phyloP scores from a whole-genome alignment of 1,139 yeast species.

The Lodderomyces oxycetoniae region DNA sequence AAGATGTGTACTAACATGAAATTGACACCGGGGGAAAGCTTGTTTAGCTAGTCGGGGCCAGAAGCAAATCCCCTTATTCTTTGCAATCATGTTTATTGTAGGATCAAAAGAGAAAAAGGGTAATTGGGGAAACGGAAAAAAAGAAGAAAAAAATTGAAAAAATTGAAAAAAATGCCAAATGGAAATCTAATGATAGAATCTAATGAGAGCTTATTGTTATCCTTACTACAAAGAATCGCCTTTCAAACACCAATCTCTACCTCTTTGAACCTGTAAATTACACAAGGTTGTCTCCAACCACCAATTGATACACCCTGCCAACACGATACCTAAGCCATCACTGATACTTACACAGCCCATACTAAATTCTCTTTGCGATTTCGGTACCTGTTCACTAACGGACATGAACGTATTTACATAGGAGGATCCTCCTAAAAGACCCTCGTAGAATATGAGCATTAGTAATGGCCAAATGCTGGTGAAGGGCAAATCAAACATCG shows the following conservation, averaged over 20 bases:
- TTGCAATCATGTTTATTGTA: no score
- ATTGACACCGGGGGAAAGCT: no score
- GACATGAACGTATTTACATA: slow-evolving; percentile 84
- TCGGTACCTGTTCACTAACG: slow-evolving; percentile 60
- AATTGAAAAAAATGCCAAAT: no score
- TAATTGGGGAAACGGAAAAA: no score
- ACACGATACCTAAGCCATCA: slow-evolving; percentile 80
- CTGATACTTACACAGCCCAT: slow-evolving; percentile 93
- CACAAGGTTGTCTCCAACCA: slow-evolving; percentile 75
- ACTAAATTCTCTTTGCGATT: slow-evolving; percentile 69
- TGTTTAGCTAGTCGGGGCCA: no score
- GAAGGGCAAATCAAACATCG: slow-evolving; percentile 58
- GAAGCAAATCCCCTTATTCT: no score
- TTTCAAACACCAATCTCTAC: slow-evolving; percentile 57
- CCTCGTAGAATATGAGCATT: slow-evolving; percentile 73
- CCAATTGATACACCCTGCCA: slow-evolving; percentile 74
- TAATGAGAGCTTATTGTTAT: no score
- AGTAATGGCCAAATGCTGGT: slow-evolving; percentile 53
- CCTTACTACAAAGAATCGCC: slow-evolving; percentile 12
- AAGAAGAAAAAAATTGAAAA: no score
- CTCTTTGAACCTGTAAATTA: slow-evolving; percentile 56
- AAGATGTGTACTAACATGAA: no score
- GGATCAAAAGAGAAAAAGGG: no score
- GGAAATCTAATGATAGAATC: no score
- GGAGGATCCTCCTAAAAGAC: slow-evolving; percentile 81